Evolutionary conservation across 2,329 filamentous ascomycete genomes (phyloP).

Genomic region (Hypoxylon sp.): DNA sequence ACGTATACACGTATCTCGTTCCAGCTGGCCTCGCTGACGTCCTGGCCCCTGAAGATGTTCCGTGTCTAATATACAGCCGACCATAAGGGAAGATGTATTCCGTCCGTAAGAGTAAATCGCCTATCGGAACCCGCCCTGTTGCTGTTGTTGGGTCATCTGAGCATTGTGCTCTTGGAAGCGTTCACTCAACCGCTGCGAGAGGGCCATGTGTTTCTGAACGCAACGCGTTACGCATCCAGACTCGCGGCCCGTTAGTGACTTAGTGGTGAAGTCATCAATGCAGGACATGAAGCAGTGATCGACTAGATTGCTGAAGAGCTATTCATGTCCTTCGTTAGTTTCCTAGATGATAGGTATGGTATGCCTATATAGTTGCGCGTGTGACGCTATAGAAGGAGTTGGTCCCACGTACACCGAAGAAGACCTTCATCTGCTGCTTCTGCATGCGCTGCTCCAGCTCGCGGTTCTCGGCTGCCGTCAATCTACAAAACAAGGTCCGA

Average conservation of each 20-base stretch:
- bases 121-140: slow-evolving; percentile 59
- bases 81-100: background rate
- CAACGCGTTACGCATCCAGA: slow-evolving; percentile 93
- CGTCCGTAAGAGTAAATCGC: background rate
- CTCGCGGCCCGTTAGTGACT: slow-evolving; percentile 89
- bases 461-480: slow-evolving; percentile 85
- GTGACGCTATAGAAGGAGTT: slow-evolving; percentile 9
- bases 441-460: slow-evolving; percentile 96
- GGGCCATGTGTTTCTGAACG: slow-evolving; percentile 96
- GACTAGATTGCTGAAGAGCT: slow-evolving; percentile 77
- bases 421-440: slow-evolving; percentile 98
- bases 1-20: slow-evolving; percentile 14
- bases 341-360: no score
- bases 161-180: slow-evolving; percentile 82
- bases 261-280: slow-evolving; percentile 98
- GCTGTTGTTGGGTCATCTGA: slow-evolving; percentile 68
- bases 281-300: slow-evolving; percentile 96
- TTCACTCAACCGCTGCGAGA: slow-evolving; percentile 88
- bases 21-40: background rate
- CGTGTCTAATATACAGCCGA: slow-evolving; percentile 9
- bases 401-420: slow-evolving; percentile 83
- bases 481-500: slow-evolving; percentile 56
- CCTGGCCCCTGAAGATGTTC: background rate
- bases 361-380: no score
- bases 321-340: slow-evolving; percentile 21